Evolutionary conservation across 495 filamentous ascomycete genomes (phyloP).

Genomic region (Talaromyces borbonicus): DNA sequence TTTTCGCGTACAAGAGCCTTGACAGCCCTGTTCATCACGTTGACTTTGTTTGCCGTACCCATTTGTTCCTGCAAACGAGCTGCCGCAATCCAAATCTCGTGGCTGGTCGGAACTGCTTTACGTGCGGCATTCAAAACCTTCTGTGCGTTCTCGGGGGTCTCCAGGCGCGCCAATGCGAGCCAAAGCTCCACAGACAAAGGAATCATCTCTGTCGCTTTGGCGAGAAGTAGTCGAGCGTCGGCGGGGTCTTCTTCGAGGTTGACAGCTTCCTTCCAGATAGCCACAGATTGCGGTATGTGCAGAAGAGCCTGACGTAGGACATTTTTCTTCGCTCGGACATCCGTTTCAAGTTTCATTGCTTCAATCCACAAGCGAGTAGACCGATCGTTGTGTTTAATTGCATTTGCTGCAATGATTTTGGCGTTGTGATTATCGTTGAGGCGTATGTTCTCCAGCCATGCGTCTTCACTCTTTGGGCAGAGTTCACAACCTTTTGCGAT

Average conservation of each 20-base stretch:
- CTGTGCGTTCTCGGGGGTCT: conserved; percentile 82
- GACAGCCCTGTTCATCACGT: conserved; percentile 89
- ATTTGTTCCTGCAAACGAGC: conserved; percentile 87
- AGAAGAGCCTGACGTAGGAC: conserved; percentile 84
- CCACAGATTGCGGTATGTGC: conserved; percentile 81
- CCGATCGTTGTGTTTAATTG: conserved; percentile 81
- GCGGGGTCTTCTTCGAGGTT: conserved; percentile 85
- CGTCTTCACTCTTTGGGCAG: conserved; percentile 89
- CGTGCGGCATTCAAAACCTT: conserved; percentile 91
- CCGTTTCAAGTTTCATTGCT: conserved; percentile 85
- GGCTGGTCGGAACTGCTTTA: conserved; percentile 81
- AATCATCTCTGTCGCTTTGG: conserved; percentile 89
- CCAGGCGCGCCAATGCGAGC: conserved; percentile 84
- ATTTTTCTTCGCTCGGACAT: conserved; percentile 71
- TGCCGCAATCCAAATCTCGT: conserved; percentile 95
- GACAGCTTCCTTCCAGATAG: conserved; percentile 95
- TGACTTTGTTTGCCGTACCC: conserved; percentile 60
- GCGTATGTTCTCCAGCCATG: conserved; percentile 90
- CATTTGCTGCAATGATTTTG: conserved; percentile 91
- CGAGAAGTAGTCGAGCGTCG: conserved; percentile 77
- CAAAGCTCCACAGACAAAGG: conserved; percentile 88
- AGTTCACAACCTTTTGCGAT: conserved; percentile 80
- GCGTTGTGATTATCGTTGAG: conserved; percentile 87
- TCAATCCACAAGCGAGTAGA: conserved; percentile 87
- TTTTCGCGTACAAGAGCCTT: conserved; percentile 84